phyloP scores from a whole-genome alignment of 805 yeast genomes.

The Myxozyma melibiosi region DNA sequence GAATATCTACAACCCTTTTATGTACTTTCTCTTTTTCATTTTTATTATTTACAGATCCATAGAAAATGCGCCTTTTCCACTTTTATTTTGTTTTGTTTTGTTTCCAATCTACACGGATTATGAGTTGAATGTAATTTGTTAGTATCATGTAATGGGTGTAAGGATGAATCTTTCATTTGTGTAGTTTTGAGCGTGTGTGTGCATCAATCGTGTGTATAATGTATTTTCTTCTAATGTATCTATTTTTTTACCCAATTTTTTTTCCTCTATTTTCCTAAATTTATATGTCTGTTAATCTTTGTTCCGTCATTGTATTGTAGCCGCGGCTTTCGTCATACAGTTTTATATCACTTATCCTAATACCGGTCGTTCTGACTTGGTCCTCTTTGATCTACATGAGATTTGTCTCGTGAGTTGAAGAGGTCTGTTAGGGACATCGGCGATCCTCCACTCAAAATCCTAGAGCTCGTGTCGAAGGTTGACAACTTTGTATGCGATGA shows the following conservation, averaged over 20 bases:
- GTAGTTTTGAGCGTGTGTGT: not conserved
- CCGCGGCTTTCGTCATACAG: too few relatives aligned
- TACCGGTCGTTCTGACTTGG: too few relatives aligned
- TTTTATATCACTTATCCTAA: too few relatives aligned
- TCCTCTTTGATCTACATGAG: too few relatives aligned
- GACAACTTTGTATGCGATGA: too few relatives aligned
- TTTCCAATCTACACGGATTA: not conserved
- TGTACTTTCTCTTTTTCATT: not conserved
- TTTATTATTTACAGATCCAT: not conserved
- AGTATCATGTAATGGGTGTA: conserved; percentile 20
- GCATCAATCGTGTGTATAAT: conserved; percentile 1
- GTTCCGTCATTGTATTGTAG: not conserved
- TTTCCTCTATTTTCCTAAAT: not conserved
- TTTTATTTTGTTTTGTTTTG: not conserved
- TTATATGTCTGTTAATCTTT: not conserved
- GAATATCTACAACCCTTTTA: too few relatives aligned
- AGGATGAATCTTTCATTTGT: conserved; percentile 10
- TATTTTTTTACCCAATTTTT: conserved; percentile 6
- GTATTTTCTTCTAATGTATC: conserved; percentile 16
- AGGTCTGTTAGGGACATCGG: too few relatives aligned
- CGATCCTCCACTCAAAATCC: too few relatives aligned
- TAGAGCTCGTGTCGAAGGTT: too few relatives aligned
- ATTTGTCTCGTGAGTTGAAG: too few relatives aligned
- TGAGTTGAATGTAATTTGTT: conserved; percentile 5
- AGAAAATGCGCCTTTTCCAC: conserved; percentile 7